Base-by-base conservation (phyloP, 768 basidiomycete species). In the Xanthoconium stramineum region DNA sequence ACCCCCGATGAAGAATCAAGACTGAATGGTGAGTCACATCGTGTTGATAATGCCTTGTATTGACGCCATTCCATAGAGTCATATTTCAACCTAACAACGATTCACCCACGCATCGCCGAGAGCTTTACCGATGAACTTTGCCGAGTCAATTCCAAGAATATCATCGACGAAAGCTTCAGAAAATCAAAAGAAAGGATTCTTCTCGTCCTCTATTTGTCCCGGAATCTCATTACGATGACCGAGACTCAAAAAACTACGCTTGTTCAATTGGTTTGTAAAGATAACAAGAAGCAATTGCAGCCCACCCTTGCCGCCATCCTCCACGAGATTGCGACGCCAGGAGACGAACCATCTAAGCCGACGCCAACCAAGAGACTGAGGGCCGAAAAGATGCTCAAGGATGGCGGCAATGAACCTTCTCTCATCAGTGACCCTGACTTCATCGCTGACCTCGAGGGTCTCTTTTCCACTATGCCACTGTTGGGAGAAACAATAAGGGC, bases 101-200 rank as follows among this genome's bases (percentile, higher is more conserved):
- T 60, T 10, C 61, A 69, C 52, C 61, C 66, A 0, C 55, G 60
- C 28, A 57, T 69, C 17, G 61, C 51, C 19, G 63, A 68, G 15
- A 43, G 3, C 14, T 51, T 69, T 15, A 11, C 43, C 7, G 65
- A 70, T 5, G 65, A 68, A 43, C 49, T 70, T 40, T 33, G 40
- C 33, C 61, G 37, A 45, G 30, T 19, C 14, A 57, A 59, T 14
- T 61, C 36, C 42, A 61, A 65, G 49, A 55, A 29, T 13, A 49
- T 69, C 46, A 6, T 29, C 0, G 58, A 69, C 5, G 59, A 63
- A 43, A 44, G 24, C 14, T 70, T 69, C 52, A 58, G 60, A 46
- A 65, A 28, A 35, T 65, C 58, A 1, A 69, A 69, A 47, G 67
- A 61, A 33, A 65, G 57, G 20, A 68, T 69, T 0, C 54, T 56